phyloP scores from a whole-genome alignment of 1,284 basidiomycete species.

The Sanguinoderma infundibulare region DNA sequence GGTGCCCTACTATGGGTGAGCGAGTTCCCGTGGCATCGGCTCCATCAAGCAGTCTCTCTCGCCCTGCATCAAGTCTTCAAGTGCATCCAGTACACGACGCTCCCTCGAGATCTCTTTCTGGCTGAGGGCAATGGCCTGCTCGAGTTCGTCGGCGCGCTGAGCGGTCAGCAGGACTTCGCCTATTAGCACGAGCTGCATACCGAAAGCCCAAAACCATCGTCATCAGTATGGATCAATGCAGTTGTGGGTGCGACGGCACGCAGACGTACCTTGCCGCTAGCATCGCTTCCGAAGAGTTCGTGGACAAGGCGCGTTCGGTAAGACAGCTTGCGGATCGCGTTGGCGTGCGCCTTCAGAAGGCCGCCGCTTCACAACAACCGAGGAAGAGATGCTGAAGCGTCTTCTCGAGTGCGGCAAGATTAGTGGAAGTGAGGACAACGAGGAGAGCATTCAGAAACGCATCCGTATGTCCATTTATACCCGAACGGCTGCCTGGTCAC shows the following conservation, averaged over 20 bases:
- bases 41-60: background rate
- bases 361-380: conserved; percentile 88
- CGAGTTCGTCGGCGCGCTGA: background rate
- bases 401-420: conserved; percentile 92
- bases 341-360: no score
- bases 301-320: no score
- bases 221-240: no score
- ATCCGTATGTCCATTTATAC: conserved; percentile 68
- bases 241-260: no score
- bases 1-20: no score
- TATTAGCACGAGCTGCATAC: background rate
- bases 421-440: conserved; percentile 94
- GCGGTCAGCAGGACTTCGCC: background rate
- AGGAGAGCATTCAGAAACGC: conserved; percentile 94
- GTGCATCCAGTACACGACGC: background rate
- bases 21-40: no score
- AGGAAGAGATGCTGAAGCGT: conserved; percentile 88
- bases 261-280: no score
- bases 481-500: background rate
- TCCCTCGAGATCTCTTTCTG: background rate
- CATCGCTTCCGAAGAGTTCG: no score
- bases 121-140: background rate
- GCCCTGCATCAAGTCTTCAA: background rate
- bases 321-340: no score
- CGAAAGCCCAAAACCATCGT: no score